Evolutionary conservation across 176 grass and related monocot species (phyloP).

Genomic region (Raddia guianensis): DNA sequence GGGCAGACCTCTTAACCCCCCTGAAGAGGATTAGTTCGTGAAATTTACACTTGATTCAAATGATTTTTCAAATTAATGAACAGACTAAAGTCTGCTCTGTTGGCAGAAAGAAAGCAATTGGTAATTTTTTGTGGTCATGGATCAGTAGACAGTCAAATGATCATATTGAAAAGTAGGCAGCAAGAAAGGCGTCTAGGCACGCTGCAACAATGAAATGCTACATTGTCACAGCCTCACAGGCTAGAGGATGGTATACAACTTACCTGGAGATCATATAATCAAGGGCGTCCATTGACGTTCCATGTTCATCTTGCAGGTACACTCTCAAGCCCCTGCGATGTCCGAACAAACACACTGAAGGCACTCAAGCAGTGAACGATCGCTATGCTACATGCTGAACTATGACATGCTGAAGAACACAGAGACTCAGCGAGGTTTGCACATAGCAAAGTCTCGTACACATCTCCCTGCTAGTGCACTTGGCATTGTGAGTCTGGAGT

Average conservation of each 20-base stretch:
- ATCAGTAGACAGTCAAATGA: background rate
- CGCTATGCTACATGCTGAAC: slow-evolving; percentile 29
- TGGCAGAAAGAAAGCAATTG: background rate
- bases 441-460: background rate
- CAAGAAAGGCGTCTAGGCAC: background rate
- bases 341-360: slow-evolving; percentile 37
- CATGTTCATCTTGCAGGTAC: slow-evolving; percentile 81
- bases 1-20: slow-evolving; percentile 61
- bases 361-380: slow-evolving; percentile 16
- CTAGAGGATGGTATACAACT: background rate
- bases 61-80: background rate
- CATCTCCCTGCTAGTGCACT: background rate
- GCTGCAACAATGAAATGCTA: background rate
- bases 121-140: background rate
- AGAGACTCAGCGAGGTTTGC: background rate
- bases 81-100: background rate
- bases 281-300: slow-evolving; percentile 76
- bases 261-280: slow-evolving; percentile 86
- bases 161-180: background rate
- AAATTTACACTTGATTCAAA: background rate
- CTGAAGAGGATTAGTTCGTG: slow-evolving; percentile 44
- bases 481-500: background rate
- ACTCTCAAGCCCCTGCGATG: slow-evolving; percentile 82
- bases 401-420: background rate
- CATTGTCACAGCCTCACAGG: background rate